Conservation (phyloP, 2,329 filamentous ascomycete genomes). For the Neopestalotiopsis rosae region DNA sequence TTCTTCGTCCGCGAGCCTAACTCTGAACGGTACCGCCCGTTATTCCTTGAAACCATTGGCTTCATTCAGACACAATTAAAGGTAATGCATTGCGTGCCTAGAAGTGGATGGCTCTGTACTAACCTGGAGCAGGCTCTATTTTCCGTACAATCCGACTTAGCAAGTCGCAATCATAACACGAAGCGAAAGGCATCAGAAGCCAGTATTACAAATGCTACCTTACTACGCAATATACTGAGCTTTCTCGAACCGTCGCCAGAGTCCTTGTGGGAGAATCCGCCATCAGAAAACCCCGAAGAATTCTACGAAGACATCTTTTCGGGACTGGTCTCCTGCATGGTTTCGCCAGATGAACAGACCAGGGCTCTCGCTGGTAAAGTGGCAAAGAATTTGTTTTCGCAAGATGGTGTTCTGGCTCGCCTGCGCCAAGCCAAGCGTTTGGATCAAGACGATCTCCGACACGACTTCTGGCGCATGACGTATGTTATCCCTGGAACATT, state of each 20-base stretch:
- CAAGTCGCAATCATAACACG: constrained; percentile 43
- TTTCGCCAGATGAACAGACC: constrained; percentile 56
- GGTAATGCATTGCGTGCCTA: constrained; percentile 42
- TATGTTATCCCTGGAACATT: constrained; percentile 36
- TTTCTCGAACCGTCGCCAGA: constrained; percentile 62
- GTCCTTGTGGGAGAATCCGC: constrained; percentile 50
- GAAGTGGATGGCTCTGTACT: constrained; percentile 15
- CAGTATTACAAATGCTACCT: constrained; percentile 41
- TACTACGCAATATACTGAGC: constrained; percentile 59
- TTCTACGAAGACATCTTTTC: constrained; percentile 54
- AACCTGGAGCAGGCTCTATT: constrained; percentile 41
- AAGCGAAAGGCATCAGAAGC: constrained; percentile 46
- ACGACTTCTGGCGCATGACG: constrained; percentile 60
- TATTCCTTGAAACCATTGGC: constrained; percentile 60
- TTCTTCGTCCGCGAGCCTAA: constrained; percentile 63
- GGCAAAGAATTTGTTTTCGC: constrained; percentile 52
- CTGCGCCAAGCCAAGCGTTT: constrained; percentile 43
- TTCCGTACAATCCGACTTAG: constrained; percentile 42
- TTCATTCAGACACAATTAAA: constrained; percentile 64
- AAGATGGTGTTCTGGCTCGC: constrained; percentile 40
- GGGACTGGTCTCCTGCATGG: constrained; percentile 58
- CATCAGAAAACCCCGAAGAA: constrained; percentile 37
- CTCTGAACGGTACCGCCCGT: constrained; percentile 53
- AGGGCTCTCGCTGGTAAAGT: constrained; percentile 54
- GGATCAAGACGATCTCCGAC: constrained; percentile 43